Evolutionary conservation across 108 stramenopile species (phyloP).

Genomic region (Chaetoceros tenuissimus): DNA sequence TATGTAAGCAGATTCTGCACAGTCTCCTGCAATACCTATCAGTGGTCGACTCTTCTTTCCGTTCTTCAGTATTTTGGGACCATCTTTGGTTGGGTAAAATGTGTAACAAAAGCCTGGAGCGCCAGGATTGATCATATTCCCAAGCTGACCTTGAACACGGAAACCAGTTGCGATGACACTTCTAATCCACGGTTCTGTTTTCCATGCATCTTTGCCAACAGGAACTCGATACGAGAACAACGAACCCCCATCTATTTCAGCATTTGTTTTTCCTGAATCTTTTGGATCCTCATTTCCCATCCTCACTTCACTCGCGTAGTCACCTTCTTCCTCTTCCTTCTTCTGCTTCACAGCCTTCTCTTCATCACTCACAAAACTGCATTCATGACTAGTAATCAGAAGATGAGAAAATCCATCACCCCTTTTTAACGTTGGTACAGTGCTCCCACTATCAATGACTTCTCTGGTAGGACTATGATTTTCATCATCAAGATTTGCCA

Average conservation of each 20-base stretch:
- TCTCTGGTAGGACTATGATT: not conserved
- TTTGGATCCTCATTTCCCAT: not conserved
- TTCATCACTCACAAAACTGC: conserved; percentile 38
- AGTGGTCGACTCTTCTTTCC: conserved; percentile 45
- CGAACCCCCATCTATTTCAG: conserved; percentile 69
- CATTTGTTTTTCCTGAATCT: not conserved
- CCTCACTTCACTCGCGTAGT: not conserved
- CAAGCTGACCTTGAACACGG: conserved; percentile 69
- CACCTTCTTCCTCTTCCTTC: not conserved
- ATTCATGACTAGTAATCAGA: conserved; percentile 72
- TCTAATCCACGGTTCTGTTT: conserved; percentile 70
- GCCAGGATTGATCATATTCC: conserved; percentile 92
- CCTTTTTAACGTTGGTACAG: conserved; percentile 37
- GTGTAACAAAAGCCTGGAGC: conserved; percentile 93
- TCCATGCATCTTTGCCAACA: conserved; percentile 42
- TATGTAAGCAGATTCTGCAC: conserved; percentile 93
- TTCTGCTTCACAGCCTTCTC: not conserved
- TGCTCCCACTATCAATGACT: conserved; percentile 71
- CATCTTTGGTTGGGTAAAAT: conserved; percentile 74
- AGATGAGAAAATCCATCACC: conserved; percentile 71
- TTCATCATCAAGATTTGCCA: conserved; percentile 66
- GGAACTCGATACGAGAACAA: conserved; percentile 88
- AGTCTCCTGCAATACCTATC: conserved; percentile 92
- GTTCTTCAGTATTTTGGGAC: conserved; percentile 14
- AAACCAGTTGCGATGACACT: conserved; percentile 86